Evolutionary conservation across 305 asterid genomes (phyloP).

Genomic region (Fraxinus xanthoxyloides): DNA sequence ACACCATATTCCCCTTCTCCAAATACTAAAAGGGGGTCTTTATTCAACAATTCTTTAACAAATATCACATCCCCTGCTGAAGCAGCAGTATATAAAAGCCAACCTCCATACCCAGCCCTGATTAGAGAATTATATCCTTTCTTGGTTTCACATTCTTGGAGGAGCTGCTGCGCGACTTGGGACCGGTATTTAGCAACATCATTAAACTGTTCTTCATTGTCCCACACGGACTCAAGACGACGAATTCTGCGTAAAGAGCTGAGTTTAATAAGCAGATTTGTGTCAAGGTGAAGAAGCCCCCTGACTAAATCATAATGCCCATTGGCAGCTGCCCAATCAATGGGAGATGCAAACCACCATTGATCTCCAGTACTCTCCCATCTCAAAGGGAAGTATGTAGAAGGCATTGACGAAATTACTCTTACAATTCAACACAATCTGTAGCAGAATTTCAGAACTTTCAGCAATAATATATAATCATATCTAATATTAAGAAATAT

Average conservation of each 20-base stretch:
- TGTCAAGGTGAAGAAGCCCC: conserved; percentile 73
- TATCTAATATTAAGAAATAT: neutral
- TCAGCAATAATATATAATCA: neutral
- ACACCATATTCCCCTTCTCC: conserved; percentile 93
- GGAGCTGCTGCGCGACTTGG: conserved; percentile 55
- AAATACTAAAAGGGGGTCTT: conserved; percentile 68
- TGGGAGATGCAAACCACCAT: conserved; percentile 98
- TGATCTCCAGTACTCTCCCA: conserved; percentile 90
- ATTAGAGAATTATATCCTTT: conserved; percentile 58
- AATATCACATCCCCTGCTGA: conserved; percentile 65
- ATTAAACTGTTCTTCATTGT: conserved; percentile 49
- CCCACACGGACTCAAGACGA: conserved; percentile 91
- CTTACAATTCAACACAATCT: neutral
- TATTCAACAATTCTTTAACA: conserved; percentile 51
- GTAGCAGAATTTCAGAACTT: neutral
- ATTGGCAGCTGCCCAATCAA: conserved; percentile 95
- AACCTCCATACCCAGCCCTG: conserved; percentile 86
- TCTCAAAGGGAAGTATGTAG: conserved; percentile 60
- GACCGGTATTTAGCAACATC: conserved; percentile 69
- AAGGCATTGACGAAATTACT: conserved; percentile 34
- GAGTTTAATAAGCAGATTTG: conserved; percentile 74
- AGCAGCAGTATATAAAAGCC: conserved; percentile 91
- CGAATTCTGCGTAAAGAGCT: conserved; percentile 78
- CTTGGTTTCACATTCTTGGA: conserved; percentile 49
- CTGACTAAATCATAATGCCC: conserved; percentile 83